Percentiles rank a stretch among this genome's conserved stretches.
phyloP scores from a whole-genome alignment of 768 basidiomycete genomes.

The Trametes cingulata region DNA sequence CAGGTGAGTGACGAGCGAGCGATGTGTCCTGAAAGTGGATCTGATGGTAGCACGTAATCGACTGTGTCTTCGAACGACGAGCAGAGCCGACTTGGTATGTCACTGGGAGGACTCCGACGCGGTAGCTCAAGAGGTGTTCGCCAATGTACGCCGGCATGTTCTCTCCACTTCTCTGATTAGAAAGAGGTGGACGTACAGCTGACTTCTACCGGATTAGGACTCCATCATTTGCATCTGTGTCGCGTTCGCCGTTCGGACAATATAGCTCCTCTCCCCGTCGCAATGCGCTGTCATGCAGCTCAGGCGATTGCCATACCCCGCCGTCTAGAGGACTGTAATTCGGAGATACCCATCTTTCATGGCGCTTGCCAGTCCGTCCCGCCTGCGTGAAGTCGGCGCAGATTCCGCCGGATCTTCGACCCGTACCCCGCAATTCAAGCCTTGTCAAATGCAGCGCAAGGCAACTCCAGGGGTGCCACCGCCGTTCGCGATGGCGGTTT shows the following conservation, averaged over 20 bases:
- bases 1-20: conserved; percentile 50
- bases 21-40: not conserved
- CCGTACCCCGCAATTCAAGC: conserved; percentile 7
- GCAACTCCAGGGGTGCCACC: conserved; percentile 3
- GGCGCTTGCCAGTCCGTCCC: not conserved
- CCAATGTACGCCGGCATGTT: conserved; percentile 60
- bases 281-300: not conserved
- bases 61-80: not conserved
- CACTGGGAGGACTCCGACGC: conserved; percentile 89
- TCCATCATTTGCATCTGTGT: conserved; percentile 67
- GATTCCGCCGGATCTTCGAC: conserved; percentile 9
- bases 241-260: conserved; percentile 59
- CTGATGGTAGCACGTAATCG: conserved; percentile 4
- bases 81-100: conserved; percentile 76
- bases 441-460: not conserved
- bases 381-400: conserved; percentile 9
- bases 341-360: conserved; percentile 24
- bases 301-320: conserved; percentile 23
- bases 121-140: conserved; percentile 76
- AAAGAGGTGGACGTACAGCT: conserved; percentile 17
- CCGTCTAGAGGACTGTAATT: conserved; percentile 16
- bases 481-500: not conserved
- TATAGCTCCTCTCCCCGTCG: conserved; percentile 25
- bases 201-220: conserved; percentile 49
- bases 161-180: conserved; percentile 7